phyloP scores from a whole-genome alignment of 768 basidiomycete species.

The Lactarius deliciosus region DNA sequence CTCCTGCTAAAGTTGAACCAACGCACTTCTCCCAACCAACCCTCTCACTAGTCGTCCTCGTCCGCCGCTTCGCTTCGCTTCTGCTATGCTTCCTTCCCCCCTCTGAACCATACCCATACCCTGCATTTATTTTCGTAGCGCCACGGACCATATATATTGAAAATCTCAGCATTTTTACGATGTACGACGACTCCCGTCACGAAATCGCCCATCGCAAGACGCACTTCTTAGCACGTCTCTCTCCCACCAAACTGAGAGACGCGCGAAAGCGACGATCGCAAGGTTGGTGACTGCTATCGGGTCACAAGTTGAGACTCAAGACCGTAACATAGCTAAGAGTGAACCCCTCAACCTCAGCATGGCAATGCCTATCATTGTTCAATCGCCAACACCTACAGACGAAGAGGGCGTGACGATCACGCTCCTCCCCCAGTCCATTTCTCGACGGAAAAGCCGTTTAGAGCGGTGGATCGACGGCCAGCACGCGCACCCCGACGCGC shows the following conservation, averaged over 20 bases:
- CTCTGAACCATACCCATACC: constrained; percentile 11
- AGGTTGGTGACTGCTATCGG: constrained; percentile 10
- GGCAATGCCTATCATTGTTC: constrained; percentile 27
- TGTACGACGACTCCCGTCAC: constrained; percentile 25
- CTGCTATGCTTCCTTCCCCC: constrained; percentile 4
- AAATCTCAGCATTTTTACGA: constrained; percentile 11
- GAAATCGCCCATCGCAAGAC: constrained; percentile 13
- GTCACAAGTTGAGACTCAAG: neutral
- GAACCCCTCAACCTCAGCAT: constrained; percentile 10
- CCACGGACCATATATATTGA: constrained; percentile 24
- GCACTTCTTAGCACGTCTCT: constrained; percentile 11
- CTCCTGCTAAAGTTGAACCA: constrained; percentile 7
- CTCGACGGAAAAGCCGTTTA: constrained; percentile 42
- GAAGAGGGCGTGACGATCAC: constrained; percentile 29
- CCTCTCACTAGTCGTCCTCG: neutral
- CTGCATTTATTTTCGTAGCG: neutral
- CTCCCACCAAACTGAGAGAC: constrained; percentile 4
- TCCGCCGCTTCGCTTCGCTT: neutral
- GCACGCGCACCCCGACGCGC: constrained; percentile 33
- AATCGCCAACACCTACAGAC: constrained; percentile 27
- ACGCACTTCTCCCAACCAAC: constrained; percentile 15
- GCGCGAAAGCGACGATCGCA: constrained; percentile 6
- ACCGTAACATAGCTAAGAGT: constrained; percentile 1
- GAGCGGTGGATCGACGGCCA: constrained; percentile 49
- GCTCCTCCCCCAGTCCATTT: constrained; percentile 31